Conservation (phyloP, 345 rosid species). For the Eucalyptus tenuipes region DNA sequence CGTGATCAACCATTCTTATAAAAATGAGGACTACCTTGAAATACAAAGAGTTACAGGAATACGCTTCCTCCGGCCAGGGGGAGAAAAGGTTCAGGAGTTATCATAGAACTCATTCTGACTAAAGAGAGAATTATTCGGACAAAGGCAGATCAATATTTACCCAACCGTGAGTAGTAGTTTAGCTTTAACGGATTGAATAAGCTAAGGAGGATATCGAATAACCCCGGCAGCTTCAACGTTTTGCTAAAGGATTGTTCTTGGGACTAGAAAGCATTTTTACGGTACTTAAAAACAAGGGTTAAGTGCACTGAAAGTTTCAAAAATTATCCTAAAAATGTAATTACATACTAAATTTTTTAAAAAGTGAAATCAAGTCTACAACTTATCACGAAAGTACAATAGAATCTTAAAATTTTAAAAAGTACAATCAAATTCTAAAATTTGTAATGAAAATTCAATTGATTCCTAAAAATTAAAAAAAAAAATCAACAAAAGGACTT, state of each 20-base stretch:
- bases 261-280: neutral
- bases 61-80: neutral
- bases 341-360: too few species aligned
- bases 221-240: neutral
- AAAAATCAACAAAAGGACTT: too few species aligned
- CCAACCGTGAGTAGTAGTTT: neutral
- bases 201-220: neutral
- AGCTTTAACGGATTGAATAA: neutral
- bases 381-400: too few species aligned
- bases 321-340: too few species aligned
- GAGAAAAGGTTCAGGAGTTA: neutral
- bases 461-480: too few species aligned
- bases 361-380: rapidly evolving
- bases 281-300: neutral
- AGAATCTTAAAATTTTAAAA: too few species aligned
- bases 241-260: neutral
- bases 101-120: neutral
- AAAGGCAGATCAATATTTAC: neutral
- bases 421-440: too few species aligned
- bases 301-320: too few species aligned
- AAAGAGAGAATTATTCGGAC: neutral
- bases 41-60: neutral
- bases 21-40: neutral
- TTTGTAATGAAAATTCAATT: too few species aligned
- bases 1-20: neutral